phyloP scores from a whole-genome alignment of 2,329 filamentous ascomycete genomes.

The Pseudonectria foliicola region DNA sequence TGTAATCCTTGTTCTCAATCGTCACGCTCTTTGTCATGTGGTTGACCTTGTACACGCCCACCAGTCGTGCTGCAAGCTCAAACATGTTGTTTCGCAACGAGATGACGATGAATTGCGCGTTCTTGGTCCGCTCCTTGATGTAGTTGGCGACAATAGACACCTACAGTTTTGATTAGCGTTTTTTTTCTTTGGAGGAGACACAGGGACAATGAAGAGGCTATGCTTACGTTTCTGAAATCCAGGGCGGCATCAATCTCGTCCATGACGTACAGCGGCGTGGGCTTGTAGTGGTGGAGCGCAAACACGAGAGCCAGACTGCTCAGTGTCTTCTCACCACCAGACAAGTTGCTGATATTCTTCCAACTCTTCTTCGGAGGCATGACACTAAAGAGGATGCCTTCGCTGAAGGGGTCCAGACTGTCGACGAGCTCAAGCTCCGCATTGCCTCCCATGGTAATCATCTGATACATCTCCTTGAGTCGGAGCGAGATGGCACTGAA shows the following conservation, averaged over 20 bases:
- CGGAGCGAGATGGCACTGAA: constrained; percentile 90
- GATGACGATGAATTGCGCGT: constrained; percentile 98
- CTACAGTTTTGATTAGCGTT: no score
- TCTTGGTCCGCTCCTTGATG: constrained; percentile 98
- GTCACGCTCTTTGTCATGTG: constrained; percentile 95
- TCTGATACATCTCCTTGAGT: constrained; percentile 99
- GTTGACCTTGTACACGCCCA: constrained; percentile 99
- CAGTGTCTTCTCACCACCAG: constrained; percentile 94
- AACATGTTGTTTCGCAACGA: constrained; percentile 99
- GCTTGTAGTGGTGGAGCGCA: constrained; percentile 95
- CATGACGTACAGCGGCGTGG: constrained; percentile 97
- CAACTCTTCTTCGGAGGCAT: constrained; percentile 99
- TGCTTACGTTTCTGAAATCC: constrained; percentile 92
- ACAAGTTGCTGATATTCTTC: constrained; percentile 98
- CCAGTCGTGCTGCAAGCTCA: constrained; percentile 87
- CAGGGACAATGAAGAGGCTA: constrained; percentile 1
- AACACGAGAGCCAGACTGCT: constrained; percentile 94
- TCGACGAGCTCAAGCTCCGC: constrained; percentile 96
- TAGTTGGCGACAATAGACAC: constrained; percentile 97
- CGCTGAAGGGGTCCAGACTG: constrained; percentile 90
- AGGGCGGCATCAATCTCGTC: constrained; percentile 97
- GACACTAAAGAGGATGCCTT: constrained; percentile 93
- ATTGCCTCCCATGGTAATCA: constrained; percentile 99
- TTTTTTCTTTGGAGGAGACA: no score
- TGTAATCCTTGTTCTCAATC: constrained; percentile 78